A percentile compares a stretch with the other conserved stretches of the same genome.
These are phyloP conservation scores for Globisporangium takayamanum DNA, from an alignment of 352 stramenopile genomes.

Conservation along the genomic window DNA sequence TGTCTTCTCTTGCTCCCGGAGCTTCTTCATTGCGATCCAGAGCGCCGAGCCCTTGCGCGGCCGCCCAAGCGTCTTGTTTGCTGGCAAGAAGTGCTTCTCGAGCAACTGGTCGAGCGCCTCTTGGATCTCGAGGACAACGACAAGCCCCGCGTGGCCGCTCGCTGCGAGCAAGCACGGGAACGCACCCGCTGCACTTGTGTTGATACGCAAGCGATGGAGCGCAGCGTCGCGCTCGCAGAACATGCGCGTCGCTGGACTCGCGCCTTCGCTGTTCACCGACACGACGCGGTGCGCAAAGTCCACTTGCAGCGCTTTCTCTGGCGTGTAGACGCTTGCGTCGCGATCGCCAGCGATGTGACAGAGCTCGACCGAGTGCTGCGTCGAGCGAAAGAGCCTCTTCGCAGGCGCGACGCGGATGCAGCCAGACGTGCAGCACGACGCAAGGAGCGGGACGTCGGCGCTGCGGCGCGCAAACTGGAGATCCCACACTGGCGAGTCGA, in stretches of 20 bases:
- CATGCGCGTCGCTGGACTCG: slow-evolving; percentile 37
- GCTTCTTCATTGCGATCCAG: slow-evolving; percentile 22
- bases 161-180: slow-evolving; percentile 60
- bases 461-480: slow-evolving; percentile 47
- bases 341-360: slow-evolving; percentile 52
- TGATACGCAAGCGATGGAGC: slow-evolving; percentile 60
- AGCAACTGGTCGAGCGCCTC: slow-evolving; percentile 48
- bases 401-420: slow-evolving; percentile 54
- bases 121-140: slow-evolving; percentile 69
- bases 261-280: slow-evolving; percentile 32
- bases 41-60: slow-evolving; percentile 12
- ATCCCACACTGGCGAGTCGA: slow-evolving; percentile 83
- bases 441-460: slow-evolving; percentile 34
- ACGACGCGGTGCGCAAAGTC: slow-evolving; percentile 46
- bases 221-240: slow-evolving; percentile 76
- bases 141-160: slow-evolving; percentile 61
- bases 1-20: background rate
- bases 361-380: slow-evolving; percentile 66
- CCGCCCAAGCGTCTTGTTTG: slow-evolving; percentile 46
- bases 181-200: slow-evolving; percentile 29
- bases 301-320: slow-evolving; percentile 49
- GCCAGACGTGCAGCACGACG: slow-evolving; percentile 66
- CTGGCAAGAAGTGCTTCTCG: slow-evolving; percentile 39
- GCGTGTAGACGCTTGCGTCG: slow-evolving; percentile 37
- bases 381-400: slow-evolving; percentile 56